Percentiles rank a stretch among this genome's conserved stretches.
These are phyloP conservation scores for Fusarium hainanense DNA, from an alignment of 2,329 filamentous ascomycete species.

Conservation along the genomic window DNA sequence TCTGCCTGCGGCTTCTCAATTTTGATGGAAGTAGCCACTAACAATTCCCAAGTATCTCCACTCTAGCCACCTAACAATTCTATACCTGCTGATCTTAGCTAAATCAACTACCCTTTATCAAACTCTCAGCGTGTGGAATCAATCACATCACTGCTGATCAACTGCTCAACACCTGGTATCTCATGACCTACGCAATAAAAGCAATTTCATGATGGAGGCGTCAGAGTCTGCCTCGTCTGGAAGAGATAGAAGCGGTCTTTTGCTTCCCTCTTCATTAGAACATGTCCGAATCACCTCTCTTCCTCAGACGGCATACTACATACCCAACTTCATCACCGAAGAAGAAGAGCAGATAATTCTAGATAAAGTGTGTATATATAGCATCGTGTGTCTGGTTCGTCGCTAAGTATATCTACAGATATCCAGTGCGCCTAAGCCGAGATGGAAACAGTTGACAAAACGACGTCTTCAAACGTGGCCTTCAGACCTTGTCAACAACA, in stretches of 20 bases:
- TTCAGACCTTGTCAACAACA: slow-evolving; percentile 81
- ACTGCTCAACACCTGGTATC: neutral
- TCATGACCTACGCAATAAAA: neutral
- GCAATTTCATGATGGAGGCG: slow-evolving; percentile 28
- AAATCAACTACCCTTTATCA: slow-evolving; percentile 20
- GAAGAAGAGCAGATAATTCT: slow-evolving; percentile 79
- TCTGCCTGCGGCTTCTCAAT: slow-evolving; percentile 13
- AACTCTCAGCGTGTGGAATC: slow-evolving; percentile 21
- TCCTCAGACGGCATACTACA: slow-evolving; percentile 80
- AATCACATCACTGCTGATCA: slow-evolving; percentile 15
- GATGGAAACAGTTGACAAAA: slow-evolving; percentile 90
- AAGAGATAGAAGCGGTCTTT: slow-evolving; percentile 25
- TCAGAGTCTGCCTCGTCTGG: slow-evolving; percentile 6
- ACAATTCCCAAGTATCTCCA: slow-evolving; percentile 13
- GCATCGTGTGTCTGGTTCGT: neutral
- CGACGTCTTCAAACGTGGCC: slow-evolving; percentile 93
- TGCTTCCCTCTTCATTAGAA: slow-evolving; percentile 62
- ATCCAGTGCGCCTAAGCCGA: slow-evolving; percentile 73
- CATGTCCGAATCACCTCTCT: slow-evolving; percentile 64
- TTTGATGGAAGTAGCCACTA: slow-evolving; percentile 9
- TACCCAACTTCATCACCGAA: slow-evolving; percentile 82
- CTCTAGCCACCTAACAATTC: slow-evolving; percentile 23
- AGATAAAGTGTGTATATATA: slow-evolving; percentile 68
- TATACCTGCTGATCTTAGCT: slow-evolving; percentile 30
- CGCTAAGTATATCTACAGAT: slow-evolving; percentile 56